Percentiles rank a stretch among this genome's conserved stretches.
phyloP scores from a whole-genome alignment of 2,329 filamentous ascomycete species.

The Exophiala sp. region DNA sequence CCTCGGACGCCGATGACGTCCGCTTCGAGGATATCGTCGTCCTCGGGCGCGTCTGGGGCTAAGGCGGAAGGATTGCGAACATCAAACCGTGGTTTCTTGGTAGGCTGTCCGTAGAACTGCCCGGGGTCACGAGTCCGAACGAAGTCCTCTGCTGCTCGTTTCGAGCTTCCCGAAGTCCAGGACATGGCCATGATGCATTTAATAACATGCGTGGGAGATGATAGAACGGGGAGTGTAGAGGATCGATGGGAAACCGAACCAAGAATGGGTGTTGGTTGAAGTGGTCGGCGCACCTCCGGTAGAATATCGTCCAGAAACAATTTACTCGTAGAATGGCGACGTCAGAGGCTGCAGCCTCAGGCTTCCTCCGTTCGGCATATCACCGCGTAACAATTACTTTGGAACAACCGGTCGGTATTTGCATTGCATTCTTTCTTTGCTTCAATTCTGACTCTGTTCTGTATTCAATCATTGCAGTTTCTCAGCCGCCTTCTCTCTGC shows the following conservation, averaged over 20 bases:
- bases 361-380: too few relatives aligned
- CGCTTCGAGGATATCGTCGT: constrained; percentile 73
- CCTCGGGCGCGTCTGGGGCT: constrained; percentile 70
- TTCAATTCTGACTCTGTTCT: neutral
- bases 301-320: neutral
- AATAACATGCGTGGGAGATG: neutral
- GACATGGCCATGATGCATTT: constrained; percentile 2
- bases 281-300: too few relatives aligned
- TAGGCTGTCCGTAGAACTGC: constrained; percentile 37
- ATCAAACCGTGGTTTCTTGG: constrained; percentile 87
- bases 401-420: neutral
- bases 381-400: too few relatives aligned
- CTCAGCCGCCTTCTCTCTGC: neutral
- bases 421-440: neutral
- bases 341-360: constrained; percentile 2
- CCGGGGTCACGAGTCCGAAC: constrained; percentile 61
- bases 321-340: neutral
- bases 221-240: too few relatives aligned
- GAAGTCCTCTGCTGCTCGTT: constrained; percentile 75
- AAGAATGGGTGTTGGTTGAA: too few relatives aligned
- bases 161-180: constrained; percentile 46
- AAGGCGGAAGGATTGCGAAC: constrained; percentile 89
- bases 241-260: too few relatives aligned
- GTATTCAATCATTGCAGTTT: neutral
- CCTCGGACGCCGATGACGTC: constrained; percentile 79